A percentile compares a stretch with the other conserved stretches of the same genome.
These are phyloP conservation scores for Eucalyptus pumila DNA, from an alignment of 345 rosid genomes.

Conservation along the genomic window DNA sequence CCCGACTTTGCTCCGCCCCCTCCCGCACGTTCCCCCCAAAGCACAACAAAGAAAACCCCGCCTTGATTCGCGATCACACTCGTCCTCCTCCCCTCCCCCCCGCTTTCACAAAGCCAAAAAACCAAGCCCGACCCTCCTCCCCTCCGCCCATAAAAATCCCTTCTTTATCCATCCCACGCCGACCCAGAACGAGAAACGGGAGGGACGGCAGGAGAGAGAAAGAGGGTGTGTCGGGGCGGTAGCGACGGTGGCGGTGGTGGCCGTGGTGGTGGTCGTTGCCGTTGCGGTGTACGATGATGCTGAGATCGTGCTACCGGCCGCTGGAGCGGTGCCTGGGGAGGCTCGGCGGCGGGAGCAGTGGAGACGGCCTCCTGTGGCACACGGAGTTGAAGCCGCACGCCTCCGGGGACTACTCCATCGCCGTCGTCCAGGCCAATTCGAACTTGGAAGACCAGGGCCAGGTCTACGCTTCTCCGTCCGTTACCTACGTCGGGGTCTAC, in stretches of 20 bases:
- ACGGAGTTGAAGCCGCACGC: conserved; percentile 72
- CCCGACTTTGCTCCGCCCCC: neutral
- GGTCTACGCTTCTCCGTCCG: conserved; percentile 63
- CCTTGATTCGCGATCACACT: neutral
- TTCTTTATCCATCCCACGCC: neutral
- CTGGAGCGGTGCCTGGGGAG: conserved; percentile 64
- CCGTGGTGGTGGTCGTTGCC: neutral
- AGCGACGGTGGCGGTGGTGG: too few species aligned
- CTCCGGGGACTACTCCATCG: conserved; percentile 86
- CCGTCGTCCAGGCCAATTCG: conserved; percentile 88
- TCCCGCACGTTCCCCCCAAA: neutral
- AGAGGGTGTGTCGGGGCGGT: neutral
- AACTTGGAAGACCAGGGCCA: conserved; percentile 86
- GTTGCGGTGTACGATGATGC: conserved; percentile 19
- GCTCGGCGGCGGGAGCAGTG: conserved; percentile 23
- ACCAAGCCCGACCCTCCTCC: neutral
- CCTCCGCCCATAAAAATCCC: neutral
- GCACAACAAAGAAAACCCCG: neutral
- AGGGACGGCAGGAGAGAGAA: neutral
- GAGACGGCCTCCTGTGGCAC: conserved; percentile 79
- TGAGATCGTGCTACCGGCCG: conserved; percentile 54
- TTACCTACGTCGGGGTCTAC: conserved; percentile 79
- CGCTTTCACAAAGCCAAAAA: neutral
- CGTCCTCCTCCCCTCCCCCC: neutral
- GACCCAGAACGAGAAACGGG: neutral